phyloP scores from a whole-genome alignment of 2,329 filamentous ascomycete genomes.

The Fusarium napiforme region DNA sequence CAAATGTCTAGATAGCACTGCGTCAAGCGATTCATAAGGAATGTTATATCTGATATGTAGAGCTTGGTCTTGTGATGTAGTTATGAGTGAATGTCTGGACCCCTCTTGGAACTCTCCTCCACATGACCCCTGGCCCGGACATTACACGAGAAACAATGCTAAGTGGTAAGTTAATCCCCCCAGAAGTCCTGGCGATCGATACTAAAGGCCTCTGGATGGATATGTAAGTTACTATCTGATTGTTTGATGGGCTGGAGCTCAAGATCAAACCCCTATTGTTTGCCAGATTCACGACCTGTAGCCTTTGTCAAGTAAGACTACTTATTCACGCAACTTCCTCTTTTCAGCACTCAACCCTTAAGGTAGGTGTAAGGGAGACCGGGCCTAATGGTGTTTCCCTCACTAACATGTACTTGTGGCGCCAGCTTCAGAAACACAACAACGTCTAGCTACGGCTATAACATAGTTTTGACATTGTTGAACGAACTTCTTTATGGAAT shows the following conservation, averaged over 20 bases:
- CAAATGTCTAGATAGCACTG: accelerated
- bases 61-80: background rate
- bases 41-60: background rate
- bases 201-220: background rate
- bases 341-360: no score
- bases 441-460: background rate
- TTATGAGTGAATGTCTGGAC: background rate
- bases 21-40: accelerated
- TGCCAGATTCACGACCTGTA: background rate
- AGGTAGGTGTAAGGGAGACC: background rate
- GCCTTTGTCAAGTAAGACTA: background rate
- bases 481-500: background rate
- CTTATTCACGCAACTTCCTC: background rate
- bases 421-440: background rate
- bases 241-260: background rate
- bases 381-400: background rate
- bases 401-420: background rate
- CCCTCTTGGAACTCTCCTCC: background rate
- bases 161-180: background rate
- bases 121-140: background rate
- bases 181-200: no score
- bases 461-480: background rate
- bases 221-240: background rate
- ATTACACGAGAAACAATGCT: background rate
- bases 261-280: background rate